phyloP scores from a whole-genome alignment of 2,329 filamentous ascomycete species.

The Calonectria pseudoturangicola region DNA sequence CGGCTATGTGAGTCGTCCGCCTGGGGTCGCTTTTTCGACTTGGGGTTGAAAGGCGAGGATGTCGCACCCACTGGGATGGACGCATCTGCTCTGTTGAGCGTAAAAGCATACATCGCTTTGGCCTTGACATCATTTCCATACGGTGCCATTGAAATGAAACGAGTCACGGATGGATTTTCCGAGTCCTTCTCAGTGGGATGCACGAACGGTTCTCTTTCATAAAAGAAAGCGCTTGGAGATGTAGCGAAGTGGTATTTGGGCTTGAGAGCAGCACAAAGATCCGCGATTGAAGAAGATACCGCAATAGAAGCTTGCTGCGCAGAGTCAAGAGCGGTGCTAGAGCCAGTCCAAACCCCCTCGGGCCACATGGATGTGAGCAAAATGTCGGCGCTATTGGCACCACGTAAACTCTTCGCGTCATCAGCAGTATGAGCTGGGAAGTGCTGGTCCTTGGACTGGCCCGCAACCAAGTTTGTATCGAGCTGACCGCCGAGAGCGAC shows the following conservation, averaged over 20 bases:
- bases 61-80: slow-evolving; percentile 83
- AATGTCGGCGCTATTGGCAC: slow-evolving; percentile 88
- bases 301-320: slow-evolving; percentile 70
- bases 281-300: slow-evolving; percentile 81
- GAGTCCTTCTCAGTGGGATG: slow-evolving; percentile 71
- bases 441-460: slow-evolving; percentile 82
- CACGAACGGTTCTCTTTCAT: slow-evolving; percentile 94
- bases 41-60: slow-evolving; percentile 79
- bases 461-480: slow-evolving; percentile 75
- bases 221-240: slow-evolving; percentile 81
- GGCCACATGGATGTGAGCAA: slow-evolving; percentile 93
- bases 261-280: slow-evolving; percentile 85
- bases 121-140: slow-evolving; percentile 85
- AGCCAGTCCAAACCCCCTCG: slow-evolving; percentile 80
- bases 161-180: slow-evolving; percentile 79
- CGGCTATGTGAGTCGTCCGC: slow-evolving; percentile 71
- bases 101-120: slow-evolving; percentile 88
- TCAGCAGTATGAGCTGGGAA: slow-evolving; percentile 85
- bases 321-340: slow-evolving; percentile 75
- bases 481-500: slow-evolving; percentile 88
- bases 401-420: slow-evolving; percentile 84
- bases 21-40: slow-evolving; percentile 75
- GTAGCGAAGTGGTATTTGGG: slow-evolving; percentile 93
- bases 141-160: slow-evolving; percentile 92
- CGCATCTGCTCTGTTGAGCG: slow-evolving; percentile 79